phyloP scores from a whole-genome alignment of 768 basidiomycete species.

The Fomitopsis serialis region DNA sequence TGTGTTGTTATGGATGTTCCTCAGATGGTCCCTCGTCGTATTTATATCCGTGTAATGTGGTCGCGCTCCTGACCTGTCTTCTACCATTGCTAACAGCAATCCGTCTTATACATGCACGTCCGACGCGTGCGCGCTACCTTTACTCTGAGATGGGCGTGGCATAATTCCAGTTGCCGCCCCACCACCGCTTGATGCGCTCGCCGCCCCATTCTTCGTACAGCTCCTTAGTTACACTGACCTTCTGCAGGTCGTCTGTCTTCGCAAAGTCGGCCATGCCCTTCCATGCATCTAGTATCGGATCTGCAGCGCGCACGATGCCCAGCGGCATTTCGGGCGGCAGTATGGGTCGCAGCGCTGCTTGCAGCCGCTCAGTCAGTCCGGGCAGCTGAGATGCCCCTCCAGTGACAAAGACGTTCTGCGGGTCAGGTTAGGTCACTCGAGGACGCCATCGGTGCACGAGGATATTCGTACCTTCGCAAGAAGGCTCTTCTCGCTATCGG shows the following conservation, averaged over 20 bases:
- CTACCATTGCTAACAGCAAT: neutral
- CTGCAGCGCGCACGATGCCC: conserved; percentile 51
- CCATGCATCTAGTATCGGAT: conserved; percentile 82
- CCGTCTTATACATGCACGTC: neutral
- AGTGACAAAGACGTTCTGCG: conserved; percentile 84
- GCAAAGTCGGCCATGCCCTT: conserved; percentile 84
- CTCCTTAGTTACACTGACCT: conserved; percentile 58
- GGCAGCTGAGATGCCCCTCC: conserved; percentile 76
- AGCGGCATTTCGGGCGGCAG: conserved; percentile 80
- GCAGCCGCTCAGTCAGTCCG: conserved; percentile 61
- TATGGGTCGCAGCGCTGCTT: conserved; percentile 74
- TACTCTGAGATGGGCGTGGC: conserved; percentile 16
- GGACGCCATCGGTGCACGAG: neutral
- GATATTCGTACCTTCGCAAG: conserved; percentile 62
- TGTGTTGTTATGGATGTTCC: conserved; percentile 5
- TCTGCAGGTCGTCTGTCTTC: conserved; percentile 45
- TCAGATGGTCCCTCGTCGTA: neutral
- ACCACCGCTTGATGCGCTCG: conserved; percentile 85
- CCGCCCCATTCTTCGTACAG: conserved; percentile 92
- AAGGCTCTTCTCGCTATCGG: conserved; percentile 57
- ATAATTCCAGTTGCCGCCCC: conserved; percentile 86
- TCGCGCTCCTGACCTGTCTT: neutral
- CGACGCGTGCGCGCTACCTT: neutral
- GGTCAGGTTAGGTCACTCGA: neutral
- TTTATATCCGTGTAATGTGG: conserved; percentile 3